These are phyloP conservation scores for Fusarium sp. DNA, from an alignment of 2,329 filamentous ascomycete genomes.

Conservation along the genomic window DNA sequence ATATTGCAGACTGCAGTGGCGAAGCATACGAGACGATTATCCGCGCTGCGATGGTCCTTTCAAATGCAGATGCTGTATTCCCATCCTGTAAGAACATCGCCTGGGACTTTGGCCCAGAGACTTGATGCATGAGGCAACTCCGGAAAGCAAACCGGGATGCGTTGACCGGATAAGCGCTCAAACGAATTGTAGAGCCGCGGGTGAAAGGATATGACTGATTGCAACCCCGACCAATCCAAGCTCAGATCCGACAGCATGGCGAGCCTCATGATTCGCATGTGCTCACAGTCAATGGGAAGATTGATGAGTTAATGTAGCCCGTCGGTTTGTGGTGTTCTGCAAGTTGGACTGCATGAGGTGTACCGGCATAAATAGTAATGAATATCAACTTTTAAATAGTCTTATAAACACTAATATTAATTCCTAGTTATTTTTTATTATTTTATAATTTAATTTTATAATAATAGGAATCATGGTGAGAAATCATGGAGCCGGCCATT, in stretches of 20 bases:
- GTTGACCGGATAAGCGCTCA: conserved; percentile 19
- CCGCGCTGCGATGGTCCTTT: neutral
- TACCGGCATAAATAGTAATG: no score
- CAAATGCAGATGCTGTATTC: no score
- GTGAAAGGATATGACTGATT: conserved; percentile 27
- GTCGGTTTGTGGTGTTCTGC: conserved; percentile 29
- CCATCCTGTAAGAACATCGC: neutral
- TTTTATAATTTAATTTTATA: no score
- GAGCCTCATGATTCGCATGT: conserved; percentile 4
- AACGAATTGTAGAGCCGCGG: conserved; percentile 23
- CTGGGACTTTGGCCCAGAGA: neutral
- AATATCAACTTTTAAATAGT: no score
- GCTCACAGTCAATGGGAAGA: neutral
- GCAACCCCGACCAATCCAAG: conserved; percentile 19
- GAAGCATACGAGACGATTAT: conserved; percentile 16
- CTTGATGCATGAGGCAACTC: conserved; percentile 9
- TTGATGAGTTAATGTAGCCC: conserved; percentile 1
- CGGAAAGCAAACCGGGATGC: conserved; percentile 13
- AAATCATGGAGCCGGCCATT: no score
- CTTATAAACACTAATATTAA: no score
- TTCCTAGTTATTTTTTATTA: no score
- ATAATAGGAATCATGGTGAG: no score
- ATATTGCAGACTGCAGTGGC: conserved; percentile 8
- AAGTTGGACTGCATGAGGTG: conserved; percentile 17
- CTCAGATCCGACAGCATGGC: conserved; percentile 9